phyloP scores from a whole-genome alignment of 2,329 filamentous ascomycete species.

The Trichoderma atrobrunneum region DNA sequence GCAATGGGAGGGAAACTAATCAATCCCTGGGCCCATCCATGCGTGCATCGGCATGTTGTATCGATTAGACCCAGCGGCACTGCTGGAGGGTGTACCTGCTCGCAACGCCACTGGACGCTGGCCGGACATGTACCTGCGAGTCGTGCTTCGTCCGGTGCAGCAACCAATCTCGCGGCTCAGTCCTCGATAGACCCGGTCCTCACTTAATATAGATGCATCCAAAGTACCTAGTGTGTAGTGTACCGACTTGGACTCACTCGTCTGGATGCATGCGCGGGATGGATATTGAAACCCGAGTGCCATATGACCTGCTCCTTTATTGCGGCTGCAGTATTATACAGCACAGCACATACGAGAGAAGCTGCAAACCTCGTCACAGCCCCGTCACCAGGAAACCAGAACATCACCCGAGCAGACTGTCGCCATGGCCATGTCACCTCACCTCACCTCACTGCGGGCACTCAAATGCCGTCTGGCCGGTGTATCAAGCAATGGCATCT shows the following conservation, averaged over 20 bases:
- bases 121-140: neutral
- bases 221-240: neutral
- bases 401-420: neutral
- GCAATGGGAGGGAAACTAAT: neutral
- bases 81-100: slow-evolving; percentile 11
- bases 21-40: neutral
- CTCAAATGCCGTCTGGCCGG: neutral
- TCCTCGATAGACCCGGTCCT: neutral
- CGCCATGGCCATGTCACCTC: neutral
- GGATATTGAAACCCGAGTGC: neutral
- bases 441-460: neutral
- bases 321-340: slow-evolving; percentile 2
- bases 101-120: neutral
- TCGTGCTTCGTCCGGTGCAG: neutral
- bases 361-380: neutral
- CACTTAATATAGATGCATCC: neutral
- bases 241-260: neutral
- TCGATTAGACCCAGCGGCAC: slow-evolving; percentile 5
- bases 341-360: neutral
- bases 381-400: neutral
- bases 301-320: slow-evolving; percentile 11
- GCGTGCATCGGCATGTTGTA: slow-evolving; percentile 11
- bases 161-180: neutral
- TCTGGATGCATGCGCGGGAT: neutral
- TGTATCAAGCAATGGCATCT: neutral